A percentile compares a stretch with the other conserved stretches of the same genome.
Evolutionary conservation across 805 yeast species (phyloP).

Genomic region (Maudiozyma serrabonitensis): DNA sequence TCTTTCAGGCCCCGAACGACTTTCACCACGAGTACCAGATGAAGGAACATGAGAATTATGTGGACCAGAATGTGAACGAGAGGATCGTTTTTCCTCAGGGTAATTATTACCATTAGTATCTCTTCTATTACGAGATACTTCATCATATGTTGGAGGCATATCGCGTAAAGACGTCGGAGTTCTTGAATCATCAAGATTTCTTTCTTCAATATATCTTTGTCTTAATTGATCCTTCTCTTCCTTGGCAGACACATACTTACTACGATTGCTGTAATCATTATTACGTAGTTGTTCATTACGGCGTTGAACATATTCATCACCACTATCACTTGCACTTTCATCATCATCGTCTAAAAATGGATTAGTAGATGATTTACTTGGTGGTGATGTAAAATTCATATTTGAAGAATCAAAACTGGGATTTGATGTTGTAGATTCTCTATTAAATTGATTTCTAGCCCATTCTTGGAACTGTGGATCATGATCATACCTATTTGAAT

Average conservation of each 20-base stretch:
- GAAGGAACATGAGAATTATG: constrained; percentile 2
- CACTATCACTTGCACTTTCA: too few species aligned
- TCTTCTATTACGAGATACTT: constrained; percentile 30
- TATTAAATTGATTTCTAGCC: constrained; percentile 30
- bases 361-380: constrained; percentile 23
- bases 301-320: neutral
- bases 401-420: neutral
- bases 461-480: constrained; percentile 44
- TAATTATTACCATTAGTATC: neutral
- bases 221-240: constrained; percentile 27
- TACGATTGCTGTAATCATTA: neutral
- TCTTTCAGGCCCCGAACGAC: neutral
- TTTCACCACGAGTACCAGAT: neutral
- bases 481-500: constrained; percentile 21
- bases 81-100: constrained; percentile 8
- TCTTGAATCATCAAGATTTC: constrained; percentile 3
- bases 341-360: constrained; percentile 27
- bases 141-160: constrained; percentile 17
- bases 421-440: constrained; percentile 4
- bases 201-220: constrained; percentile 24
- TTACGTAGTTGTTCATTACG: neutral
- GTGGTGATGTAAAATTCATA: constrained; percentile 2
- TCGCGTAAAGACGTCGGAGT: neutral
- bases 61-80: constrained; percentile 3
- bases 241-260: constrained; percentile 27